Evolutionary conservation across 2,329 filamentous ascomycete genomes (phyloP), one percentile per base, ranked within the genome.

Genomic region (Botrytis hyacinthi): DNA sequence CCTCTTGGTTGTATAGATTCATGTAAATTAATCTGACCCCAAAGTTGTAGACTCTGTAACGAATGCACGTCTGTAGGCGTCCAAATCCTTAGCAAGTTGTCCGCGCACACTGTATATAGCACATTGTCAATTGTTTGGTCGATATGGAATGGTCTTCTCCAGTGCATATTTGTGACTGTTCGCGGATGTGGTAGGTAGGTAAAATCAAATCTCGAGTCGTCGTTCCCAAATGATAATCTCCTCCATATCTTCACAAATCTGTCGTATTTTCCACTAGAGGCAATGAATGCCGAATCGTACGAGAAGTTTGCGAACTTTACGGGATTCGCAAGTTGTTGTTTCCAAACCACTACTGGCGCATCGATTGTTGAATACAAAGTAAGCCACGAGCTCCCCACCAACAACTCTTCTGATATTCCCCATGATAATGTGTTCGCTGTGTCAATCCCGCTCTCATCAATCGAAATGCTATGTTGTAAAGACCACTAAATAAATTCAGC

Each of bases 231-330:
- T 14, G 92, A 92, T 37, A 97, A 85, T 71, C 95, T 89, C 76
- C 94, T 90, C 96, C 97, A 99, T 78, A 98, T 88, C 83, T 99
- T 98, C 77, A 97, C 90, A 32, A 98, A 84, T 70, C 91, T 88
- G 82, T 98, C 96, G 80, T 93, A 89, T 68, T 87, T 85, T 60
- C 94, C 92, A 20, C 92, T 88, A 1, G 93, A 95, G 29, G 94
- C 95, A 71, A 98, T 93, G 75, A 97, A 90, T 32, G 91, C 91
- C 20, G 93, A 95, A 81, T 97, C 95, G 76, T 93, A 93, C 1
- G 95, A 97, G 77, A 98, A 90, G 14, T 87, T 85, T 4, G 94
- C 94, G 73, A 91, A 88, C 79, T 92, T 92, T 54, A 89, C 89
- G 0, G 91, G 87, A 79, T 88, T 94, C 3, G 95, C 91, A 10